These are phyloP conservation scores for Penicillium freii DNA, from an alignment of 2,329 filamentous ascomycete genomes.

Conservation along the genomic window DNA sequence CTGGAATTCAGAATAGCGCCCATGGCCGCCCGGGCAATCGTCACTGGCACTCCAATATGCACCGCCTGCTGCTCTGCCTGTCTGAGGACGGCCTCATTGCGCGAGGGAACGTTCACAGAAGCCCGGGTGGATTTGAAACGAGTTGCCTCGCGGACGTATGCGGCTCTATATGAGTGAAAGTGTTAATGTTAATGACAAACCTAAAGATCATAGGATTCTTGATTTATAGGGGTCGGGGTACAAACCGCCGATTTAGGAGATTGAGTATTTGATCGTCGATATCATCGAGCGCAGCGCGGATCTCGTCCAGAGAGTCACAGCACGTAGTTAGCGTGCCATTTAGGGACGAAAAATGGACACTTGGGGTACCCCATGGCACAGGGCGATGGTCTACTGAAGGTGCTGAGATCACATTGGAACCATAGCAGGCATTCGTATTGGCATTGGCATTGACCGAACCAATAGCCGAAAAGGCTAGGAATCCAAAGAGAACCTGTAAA, in stretches of 20 bases:
- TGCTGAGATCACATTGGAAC: not conserved
- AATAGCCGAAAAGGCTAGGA: not conserved
- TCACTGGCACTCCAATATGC: conserved; percentile 6
- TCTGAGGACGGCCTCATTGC: conserved; percentile 2
- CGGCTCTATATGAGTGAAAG: not conserved
- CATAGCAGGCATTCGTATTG: not conserved
- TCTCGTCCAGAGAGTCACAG: conserved; percentile 6
- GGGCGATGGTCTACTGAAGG: not conserved
- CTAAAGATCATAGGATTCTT: no score
- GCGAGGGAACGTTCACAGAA: conserved; percentile 1
- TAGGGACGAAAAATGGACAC: conserved; percentile 8
- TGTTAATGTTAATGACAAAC: not conserved
- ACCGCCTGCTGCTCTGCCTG: conserved; percentile 2
- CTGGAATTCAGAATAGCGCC: conserved; percentile 9
- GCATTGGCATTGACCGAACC: not conserved
- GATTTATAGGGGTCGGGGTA: not conserved
- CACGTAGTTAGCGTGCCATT: conserved; percentile 5
- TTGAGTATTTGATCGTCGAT: not conserved
- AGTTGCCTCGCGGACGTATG: conserved; percentile 1
- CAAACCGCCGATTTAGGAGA: not conserved
- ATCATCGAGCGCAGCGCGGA: conserved; percentile 3
- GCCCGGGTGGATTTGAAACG: conserved; percentile 2
- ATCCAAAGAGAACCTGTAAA: not conserved
- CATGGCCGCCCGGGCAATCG: conserved; percentile 6
- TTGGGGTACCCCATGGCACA: conserved; percentile 5